Base-by-base conservation (phyloP, 2,329 filamentous ascomycete genomes). In the Alternaria arborescens region DNA sequence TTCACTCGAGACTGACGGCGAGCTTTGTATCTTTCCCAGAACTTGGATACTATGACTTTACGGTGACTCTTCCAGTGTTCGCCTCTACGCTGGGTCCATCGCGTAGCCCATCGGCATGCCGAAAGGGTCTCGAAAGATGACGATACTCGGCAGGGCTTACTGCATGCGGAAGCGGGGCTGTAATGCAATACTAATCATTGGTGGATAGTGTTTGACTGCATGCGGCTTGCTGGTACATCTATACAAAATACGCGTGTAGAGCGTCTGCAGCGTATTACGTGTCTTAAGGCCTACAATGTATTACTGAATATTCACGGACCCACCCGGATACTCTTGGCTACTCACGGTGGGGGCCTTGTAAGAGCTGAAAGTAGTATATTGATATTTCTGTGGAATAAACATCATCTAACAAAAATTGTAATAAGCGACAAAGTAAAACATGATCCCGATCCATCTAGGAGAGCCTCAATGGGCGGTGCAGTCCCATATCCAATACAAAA, bases 391-490 rank as follows among this genome's bases (percentile, higher is more conserved):
- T 41, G 12, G 11, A 41, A 22, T 12, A 42, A 24, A 14, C 12
- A 42, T 12, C 40, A 12, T 42, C 40, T 24, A 24, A 5, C 20
- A 22, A 20, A 41, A 34, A 11, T 16, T 34, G 30, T 18, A 38
- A 32, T 28, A 20, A 20, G n/a, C 32, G 24, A 43, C 36, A 42
- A 40, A 20, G 24, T 16, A 56, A 48, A n/a, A n/a, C 42, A 12
- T 18, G 20, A 26, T 50, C 8, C 34, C 52, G 36, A 52, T 50
- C 28, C 24, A 50, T n/a, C 36, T 20, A 24, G 38, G 12, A 54
- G 12, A 62, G 56, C 60, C 60, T 62, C 60, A 56, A 44, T 54
- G 56, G 60, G 60, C 60, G 52, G 48, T 55, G 43, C 43, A 48
- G 40, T 32, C 40, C 38, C 46, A 58, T 38, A 47, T 44, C 40